Base-by-base conservation (phyloP, 2,329 filamentous ascomycete genomes). In the Aspergillus neotritici region DNA sequence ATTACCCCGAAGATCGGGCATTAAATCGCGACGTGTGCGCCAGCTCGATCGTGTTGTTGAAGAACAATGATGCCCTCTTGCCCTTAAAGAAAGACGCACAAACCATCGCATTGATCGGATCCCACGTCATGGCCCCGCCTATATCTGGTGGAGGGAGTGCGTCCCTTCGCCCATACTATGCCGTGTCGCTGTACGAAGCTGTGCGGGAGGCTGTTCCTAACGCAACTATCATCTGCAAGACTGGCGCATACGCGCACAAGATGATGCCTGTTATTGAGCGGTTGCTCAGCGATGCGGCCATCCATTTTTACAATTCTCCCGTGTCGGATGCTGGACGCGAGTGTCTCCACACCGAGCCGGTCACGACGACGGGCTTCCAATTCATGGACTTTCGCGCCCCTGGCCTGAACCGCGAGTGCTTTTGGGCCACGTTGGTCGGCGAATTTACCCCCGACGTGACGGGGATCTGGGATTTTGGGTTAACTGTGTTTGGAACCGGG, bases 401-500 rank as follows among this genome's bases (percentile, higher is more conserved):
- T 1, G 44, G 41, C 1, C 45, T 55, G 21, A 48, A 55, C 38
- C 31, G 44, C 17, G 39, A 10, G 1, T 43, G 54, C 2, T 80
- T 74, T 71, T 80, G 76, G 46, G 75, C 74, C 30, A 73, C 77
- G 39, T 63, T 80, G 34, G 75, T 80, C 49, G 77, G 76, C 17
- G 71, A 67, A 4, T 68, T 80, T 34, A 71, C 73, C 3, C 72
- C 79, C 2, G 73, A 79, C 1, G 72, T 76, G 48, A 75, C 78
- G 43, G 71, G 71, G 35, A 66, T 69, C 1, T 83, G 76, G 62
- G 78, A 83, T 55, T 73, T 84, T 44, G 75, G 78, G n/a, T 62
- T 82, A 28, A 75, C 78, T 14, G 79, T 83, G 3, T 74, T 73
- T 41, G 80, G 80, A 31, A 79, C 77, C 0, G 79, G 76, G 10